Evolutionary conservation across 1,284 basidiomycete species (phyloP), one percentile per base, ranked within the genome.

Genomic region (Ustilago trichophora): DNA sequence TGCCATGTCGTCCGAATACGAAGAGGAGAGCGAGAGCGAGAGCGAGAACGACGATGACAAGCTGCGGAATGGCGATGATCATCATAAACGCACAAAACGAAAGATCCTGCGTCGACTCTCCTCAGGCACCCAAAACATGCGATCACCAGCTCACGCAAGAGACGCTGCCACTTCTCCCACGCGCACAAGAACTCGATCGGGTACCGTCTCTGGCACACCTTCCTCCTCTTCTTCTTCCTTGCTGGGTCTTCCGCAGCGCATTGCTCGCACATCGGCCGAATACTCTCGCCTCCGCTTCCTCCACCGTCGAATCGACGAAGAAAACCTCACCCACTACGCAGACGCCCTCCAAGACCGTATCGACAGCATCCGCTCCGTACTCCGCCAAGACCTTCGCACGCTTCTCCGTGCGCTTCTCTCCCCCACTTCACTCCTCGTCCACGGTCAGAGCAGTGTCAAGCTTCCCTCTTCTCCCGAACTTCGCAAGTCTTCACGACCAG

Each of bases 221-320:
- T 29, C 32, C 6, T 16, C 47, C 19, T 13, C 56, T 15, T 51
- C 56, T 18, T 19, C 49, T 3, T 47, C 53, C 0, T 32, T 65
- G 16, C 53, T 60, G 2, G 62, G 60, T 3, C 46, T 57, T 1
- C 44, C 90, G 4, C 96, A 96, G 80, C 89, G 92, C 75, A 85
- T 97, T 4, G 86, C 87, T 13, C 87, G 93, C 43, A 90, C 93
- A 13, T 92, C 93, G 11, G 85, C 88, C 11, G 94, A 96, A 82
- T 96, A 94, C 79, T 91, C 87, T 3, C 93, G 97, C 78, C 85
- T 97, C n/a, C 85, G 92, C 29, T 98, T 97, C 80, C 90, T 96
- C 71, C 86, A 88, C 32, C 86, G 88, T 15, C 94, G 96, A 80
- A 91, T 93, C 15, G 85, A 87, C 10, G 83, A 84, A 11, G 89